Evolutionary conservation across 257 asterid genomes (phyloP).

Genomic region (Fraxinus cuspidata): DNA sequence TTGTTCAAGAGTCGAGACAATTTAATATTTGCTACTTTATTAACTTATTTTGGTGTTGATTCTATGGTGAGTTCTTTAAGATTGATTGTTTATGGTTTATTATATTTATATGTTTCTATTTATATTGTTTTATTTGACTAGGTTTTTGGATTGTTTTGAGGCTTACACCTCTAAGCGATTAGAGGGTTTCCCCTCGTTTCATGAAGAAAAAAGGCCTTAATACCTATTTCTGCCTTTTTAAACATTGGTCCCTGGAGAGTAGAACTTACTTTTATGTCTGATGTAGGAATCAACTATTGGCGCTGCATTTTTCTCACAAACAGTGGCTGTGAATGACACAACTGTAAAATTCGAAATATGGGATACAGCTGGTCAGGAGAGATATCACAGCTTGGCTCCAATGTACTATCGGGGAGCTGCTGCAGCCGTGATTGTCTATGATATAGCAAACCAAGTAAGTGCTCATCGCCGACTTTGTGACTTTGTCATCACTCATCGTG

Average conservation of each 20-base stretch:
- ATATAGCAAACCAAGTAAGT: slow-evolving; percentile 70
- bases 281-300: slow-evolving; percentile 89
- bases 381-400: slow-evolving; percentile 92
- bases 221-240: too few relatives aligned
- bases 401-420: slow-evolving; percentile 95
- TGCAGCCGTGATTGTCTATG: slow-evolving; percentile 80
- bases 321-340: slow-evolving; percentile 75
- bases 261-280: slow-evolving; percentile 15
- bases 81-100: too few relatives aligned
- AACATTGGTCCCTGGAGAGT: slow-evolving; percentile 8
- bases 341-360: slow-evolving; percentile 87
- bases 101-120: too few relatives aligned
- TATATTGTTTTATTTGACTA: too few relatives aligned
- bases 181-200: too few relatives aligned
- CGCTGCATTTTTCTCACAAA: slow-evolving; percentile 88
- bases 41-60: too few relatives aligned
- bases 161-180: too few relatives aligned
- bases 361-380: slow-evolving; percentile 94
- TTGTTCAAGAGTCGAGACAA: too few relatives aligned
- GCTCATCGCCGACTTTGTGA: background rate
- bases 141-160: too few relatives aligned
- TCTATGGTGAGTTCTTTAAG: too few relatives aligned
- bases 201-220: too few relatives aligned
- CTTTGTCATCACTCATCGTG: background rate
- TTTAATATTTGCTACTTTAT: too few relatives aligned